Conservation (phyloP, 2,329 filamentous ascomycete species). For the Chalaropsis ovoidea region DNA sequence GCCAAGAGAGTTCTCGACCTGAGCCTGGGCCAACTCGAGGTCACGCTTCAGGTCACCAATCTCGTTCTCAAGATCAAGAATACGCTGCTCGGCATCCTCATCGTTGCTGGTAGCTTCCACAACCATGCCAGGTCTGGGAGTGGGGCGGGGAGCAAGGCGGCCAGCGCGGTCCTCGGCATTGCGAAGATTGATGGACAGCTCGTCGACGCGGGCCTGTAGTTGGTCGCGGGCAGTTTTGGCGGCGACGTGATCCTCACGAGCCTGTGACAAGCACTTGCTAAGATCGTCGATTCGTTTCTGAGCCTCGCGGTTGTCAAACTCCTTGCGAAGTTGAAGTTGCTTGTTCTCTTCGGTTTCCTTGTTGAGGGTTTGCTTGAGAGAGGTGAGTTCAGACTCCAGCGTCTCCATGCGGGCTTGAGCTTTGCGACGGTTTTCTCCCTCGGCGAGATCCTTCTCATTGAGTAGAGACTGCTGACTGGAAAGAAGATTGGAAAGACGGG, state of each 20-base stretch:
- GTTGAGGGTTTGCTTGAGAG: slow-evolving; percentile 70
- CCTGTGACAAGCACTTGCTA: slow-evolving; percentile 64
- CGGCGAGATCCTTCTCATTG: slow-evolving; percentile 80
- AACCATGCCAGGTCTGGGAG: slow-evolving; percentile 45
- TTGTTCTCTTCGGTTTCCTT: slow-evolving; percentile 76
- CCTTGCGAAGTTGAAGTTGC: slow-evolving; percentile 71
- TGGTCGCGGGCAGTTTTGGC: slow-evolving; percentile 84
- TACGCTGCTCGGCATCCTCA: slow-evolving; percentile 48
- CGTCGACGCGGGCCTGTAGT: slow-evolving; percentile 77
- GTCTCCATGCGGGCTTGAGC: slow-evolving; percentile 67
- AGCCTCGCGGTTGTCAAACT: slow-evolving; percentile 78
- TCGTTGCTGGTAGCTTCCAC: slow-evolving; percentile 37
- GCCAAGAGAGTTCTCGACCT: slow-evolving; percentile 69
- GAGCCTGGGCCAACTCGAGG: slow-evolving; percentile 66
- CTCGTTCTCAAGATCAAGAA: slow-evolving; percentile 73
- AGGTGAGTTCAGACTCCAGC: slow-evolving; percentile 67
- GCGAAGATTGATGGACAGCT: slow-evolving; percentile 76
- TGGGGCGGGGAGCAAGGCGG: slow-evolving; percentile 70
- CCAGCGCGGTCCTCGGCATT: slow-evolving; percentile 81
- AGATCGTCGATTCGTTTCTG: slow-evolving; percentile 92
- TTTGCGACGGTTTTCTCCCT: slow-evolving; percentile 70
- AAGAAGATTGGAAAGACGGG: slow-evolving; percentile 70
- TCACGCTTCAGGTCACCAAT: slow-evolving; percentile 79
- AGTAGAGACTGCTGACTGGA: slow-evolving; percentile 77
- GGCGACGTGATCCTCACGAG: slow-evolving; percentile 75